Percentiles rank a stretch among this genome's conserved stretches.
Evolutionary conservation across 2,329 filamentous ascomycete species (phyloP).

Genomic region (Calonectria multiphialidica): DNA sequence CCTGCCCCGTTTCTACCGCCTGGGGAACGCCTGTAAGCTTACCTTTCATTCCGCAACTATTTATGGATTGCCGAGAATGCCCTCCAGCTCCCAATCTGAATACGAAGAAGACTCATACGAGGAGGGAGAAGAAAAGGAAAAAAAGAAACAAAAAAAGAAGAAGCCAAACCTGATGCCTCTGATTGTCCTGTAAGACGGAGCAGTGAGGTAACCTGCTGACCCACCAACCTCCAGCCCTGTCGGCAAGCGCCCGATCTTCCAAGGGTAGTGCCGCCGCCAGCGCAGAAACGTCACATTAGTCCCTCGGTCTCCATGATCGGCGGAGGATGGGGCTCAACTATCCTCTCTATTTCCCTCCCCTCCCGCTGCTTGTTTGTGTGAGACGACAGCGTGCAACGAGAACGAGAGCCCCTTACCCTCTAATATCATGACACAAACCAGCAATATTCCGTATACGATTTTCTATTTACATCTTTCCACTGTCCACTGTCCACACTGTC

Average conservation of each 20-base stretch:
- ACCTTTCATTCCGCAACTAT: not conserved
- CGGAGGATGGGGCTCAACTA: conserved; percentile 13
- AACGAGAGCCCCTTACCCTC: conserved; percentile 8
- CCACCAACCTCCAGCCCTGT: conserved; percentile 1
- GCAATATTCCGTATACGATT: conserved; percentile 1
- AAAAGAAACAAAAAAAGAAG: not conserved
- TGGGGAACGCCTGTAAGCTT: conserved; percentile 1
- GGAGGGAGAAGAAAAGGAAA: not conserved
- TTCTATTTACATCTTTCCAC: not conserved
- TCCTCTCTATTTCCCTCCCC: conserved; percentile 19
- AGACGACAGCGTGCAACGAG: conserved; percentile 27
- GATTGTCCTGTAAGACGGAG: not conserved
- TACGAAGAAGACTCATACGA: not conserved
- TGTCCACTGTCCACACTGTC: too few species aligned
- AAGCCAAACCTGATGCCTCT: not conserved
- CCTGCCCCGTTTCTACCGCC: conserved; percentile 29
- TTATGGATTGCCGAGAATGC: not conserved
- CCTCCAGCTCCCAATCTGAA: not conserved
- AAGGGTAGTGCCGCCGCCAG: conserved; percentile 3
- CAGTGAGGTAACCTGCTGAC: not conserved
- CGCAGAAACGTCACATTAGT: conserved; percentile 20
- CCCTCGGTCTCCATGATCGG: conserved; percentile 43
- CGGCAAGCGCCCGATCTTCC: conserved; percentile 14
- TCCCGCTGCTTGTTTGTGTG: conserved; percentile 12
- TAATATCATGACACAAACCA: conserved; percentile 3